Conservation (phyloP, 768 basidiomycete species). For the Asterophora parasitica region DNA sequence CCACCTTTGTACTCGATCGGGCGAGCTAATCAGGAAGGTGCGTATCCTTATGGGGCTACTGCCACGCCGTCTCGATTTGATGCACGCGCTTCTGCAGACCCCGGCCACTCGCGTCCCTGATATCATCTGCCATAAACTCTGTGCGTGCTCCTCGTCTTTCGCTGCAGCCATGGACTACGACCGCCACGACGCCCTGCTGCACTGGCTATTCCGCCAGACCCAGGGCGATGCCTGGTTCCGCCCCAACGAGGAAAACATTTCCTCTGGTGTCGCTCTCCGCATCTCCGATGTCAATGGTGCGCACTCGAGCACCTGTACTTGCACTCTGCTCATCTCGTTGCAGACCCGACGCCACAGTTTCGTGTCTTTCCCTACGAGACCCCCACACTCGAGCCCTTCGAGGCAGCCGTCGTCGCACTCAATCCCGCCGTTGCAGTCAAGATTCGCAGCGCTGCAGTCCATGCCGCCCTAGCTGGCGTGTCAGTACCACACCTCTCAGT, state of each 20-base stretch:
- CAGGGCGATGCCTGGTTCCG: constrained; percentile 84
- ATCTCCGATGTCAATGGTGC: constrained; percentile 35
- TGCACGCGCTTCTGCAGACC: too few species aligned
- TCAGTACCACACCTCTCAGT: constrained; percentile 36
- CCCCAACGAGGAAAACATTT: constrained; percentile 67
- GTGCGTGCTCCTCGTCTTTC: too few species aligned
- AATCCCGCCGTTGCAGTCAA: constrained; percentile 84
- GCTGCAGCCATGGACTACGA: constrained; percentile 81
- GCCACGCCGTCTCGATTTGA: too few species aligned
- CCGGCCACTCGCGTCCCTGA: too few species aligned
- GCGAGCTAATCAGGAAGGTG: not conserved
- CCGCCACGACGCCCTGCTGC: constrained; percentile 73
- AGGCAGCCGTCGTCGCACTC: constrained; percentile 60
- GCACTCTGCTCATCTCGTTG: not conserved
- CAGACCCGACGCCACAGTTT: constrained; percentile 40
- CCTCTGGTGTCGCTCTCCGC: constrained; percentile 66
- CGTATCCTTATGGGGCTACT: not conserved
- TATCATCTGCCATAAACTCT: too few species aligned
- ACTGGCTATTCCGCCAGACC: constrained; percentile 75
- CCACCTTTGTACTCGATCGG: constrained; percentile 4
- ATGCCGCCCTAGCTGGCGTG: constrained; percentile 70
- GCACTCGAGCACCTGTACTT: constrained; percentile 11
- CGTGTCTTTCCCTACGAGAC: constrained; percentile 86
- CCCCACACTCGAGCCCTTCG: constrained; percentile 65
- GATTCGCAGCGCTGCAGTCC: constrained; percentile 70